Evolutionary conservation across 305 asterid species (phyloP), one percentile per base, ranked within the genome.

Genomic region (Plantago lanceolata): DNA sequence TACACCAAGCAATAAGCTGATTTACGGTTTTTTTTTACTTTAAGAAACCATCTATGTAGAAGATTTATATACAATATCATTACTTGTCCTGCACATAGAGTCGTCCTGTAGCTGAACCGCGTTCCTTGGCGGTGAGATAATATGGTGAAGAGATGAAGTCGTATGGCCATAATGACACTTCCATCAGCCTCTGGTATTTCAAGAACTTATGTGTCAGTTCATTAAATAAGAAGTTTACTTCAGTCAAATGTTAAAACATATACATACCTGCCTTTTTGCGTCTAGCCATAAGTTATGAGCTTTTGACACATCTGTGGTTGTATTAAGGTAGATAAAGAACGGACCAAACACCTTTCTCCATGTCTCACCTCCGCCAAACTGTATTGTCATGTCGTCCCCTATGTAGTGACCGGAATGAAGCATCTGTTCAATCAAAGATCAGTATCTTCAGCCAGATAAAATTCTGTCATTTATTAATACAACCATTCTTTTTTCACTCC

Each of bases 321-420:
- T 16, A 43, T 83, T 82, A 37, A 83, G 81, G 75, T 83, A 76
- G n/a, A 78, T 79, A 57, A 77, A 83, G 71, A 80, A 59, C 47
- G 88, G 88, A 16, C 85, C 84, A 5, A 71, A 67, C 1, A 78
- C 82, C 66, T 83, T 83, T 63, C 78, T 75, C 88, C 88, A 83
- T 19, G 73, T 65, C 69, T 82, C 88, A 13, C 84, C 84, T 72
- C 71, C 71, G 64, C 72, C 73, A 44, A 83, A 82, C 31, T 70
- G 81, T 48, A 84, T 81, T 50, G 55, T 24, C 71, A 78, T 75
- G 20, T 71, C 81, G 55, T 69, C 68, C 69, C 85, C 88, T 9
- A 80, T 80, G 67, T 78, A 80, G 26, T 83, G 88, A 45, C 74
- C 53, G 57, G 82, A 76, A 50, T 75, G 85, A 51, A 75, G 40